A percentile compares a stretch with the other conserved stretches of the same genome.
Evolutionary conservation across 768 basidiomycete species (phyloP).

Genomic region (Boletus rubroflammeus): DNA sequence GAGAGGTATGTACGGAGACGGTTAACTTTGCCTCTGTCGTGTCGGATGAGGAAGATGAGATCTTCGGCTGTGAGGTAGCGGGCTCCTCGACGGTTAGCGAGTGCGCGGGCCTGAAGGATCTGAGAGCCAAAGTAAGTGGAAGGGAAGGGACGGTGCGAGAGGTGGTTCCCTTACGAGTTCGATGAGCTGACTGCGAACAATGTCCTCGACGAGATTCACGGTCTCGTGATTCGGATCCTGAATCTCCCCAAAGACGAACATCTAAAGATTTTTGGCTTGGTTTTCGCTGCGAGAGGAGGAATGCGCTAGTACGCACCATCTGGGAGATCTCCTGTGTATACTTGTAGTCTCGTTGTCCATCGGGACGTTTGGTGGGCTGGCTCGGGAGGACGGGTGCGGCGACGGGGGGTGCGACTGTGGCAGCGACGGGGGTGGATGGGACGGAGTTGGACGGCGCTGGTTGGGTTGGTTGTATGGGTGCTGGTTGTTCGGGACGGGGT

Average conservation of each 20-base stretch:
- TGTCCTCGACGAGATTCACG: conserved; percentile 92
- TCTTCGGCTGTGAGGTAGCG: conserved; percentile 90
- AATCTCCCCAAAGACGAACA: conserved; percentile 97
- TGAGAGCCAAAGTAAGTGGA: conserved; percentile 25
- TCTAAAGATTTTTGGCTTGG: conserved; percentile 40
- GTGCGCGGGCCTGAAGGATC: conserved; percentile 87
- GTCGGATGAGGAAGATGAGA: conserved; percentile 92
- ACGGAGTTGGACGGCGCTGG: conserved; percentile 9
- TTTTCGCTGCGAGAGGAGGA: not conserved
- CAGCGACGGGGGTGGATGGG: conserved; percentile 22
- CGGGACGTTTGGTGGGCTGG: conserved; percentile 16
- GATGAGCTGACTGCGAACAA: conserved; percentile 84
- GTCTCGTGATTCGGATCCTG: conserved; percentile 86
- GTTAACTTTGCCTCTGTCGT: conserved; percentile 93
- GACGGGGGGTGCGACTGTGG: conserved; percentile 2
- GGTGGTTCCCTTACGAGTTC: conserved; percentile 58
- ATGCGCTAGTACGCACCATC: conserved; percentile 59
- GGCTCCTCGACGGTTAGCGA: conserved; percentile 78
- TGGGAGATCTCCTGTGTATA: conserved; percentile 91
- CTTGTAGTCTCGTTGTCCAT: conserved; percentile 64
- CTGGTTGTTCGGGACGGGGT: conserved; percentile 22
- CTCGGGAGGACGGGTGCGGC: conserved; percentile 2
- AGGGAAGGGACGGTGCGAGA: not conserved
- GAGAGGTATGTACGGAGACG: conserved; percentile 88
- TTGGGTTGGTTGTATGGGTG: conserved; percentile 15